Evolutionary conservation across 768 basidiomycete species (phyloP).

Genomic region (Pisolithus albus): DNA sequence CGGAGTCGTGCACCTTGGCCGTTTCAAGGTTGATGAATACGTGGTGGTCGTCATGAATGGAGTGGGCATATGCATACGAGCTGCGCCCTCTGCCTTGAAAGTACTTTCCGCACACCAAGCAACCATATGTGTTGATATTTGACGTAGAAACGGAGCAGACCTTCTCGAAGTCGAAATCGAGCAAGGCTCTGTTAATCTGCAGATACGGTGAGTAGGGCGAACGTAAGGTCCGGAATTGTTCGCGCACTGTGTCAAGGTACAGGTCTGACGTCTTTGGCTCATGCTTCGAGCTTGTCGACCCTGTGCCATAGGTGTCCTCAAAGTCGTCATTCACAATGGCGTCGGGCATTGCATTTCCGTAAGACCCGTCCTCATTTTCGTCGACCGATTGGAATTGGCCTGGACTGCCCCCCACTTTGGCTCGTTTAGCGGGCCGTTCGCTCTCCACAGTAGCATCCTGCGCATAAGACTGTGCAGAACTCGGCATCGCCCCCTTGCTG

Average conservation of each 20-base stretch:
- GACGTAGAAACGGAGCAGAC: constrained; percentile 94
- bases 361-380: constrained; percentile 12
- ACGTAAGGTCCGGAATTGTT: constrained; percentile 8
- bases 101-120: constrained; percentile 97
- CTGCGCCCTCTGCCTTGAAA: constrained; percentile 94
- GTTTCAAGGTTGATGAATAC: constrained; percentile 96
- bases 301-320: constrained; percentile 22
- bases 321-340: constrained; percentile 18
- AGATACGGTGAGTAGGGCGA: constrained; percentile 15
- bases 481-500: constrained; percentile 10
- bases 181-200: constrained; percentile 81
- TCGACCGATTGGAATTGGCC: constrained; percentile 19
- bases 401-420: constrained; percentile 15
- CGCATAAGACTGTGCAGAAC: constrained; percentile 4
- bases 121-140: constrained; percentile 97
- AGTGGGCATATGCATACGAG: constrained; percentile 94
- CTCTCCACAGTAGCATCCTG: constrained; percentile 5
- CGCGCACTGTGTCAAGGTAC: constrained; percentile 86
- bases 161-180: constrained; percentile 99
- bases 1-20: constrained; percentile 59
- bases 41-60: constrained; percentile 96
- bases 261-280: constrained; percentile 64
- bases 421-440: constrained; percentile 27
- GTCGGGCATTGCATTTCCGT: constrained; percentile 25
- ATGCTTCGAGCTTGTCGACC: constrained; percentile 15